A percentile compares a stretch with the other conserved stretches of the same genome.
Conservation (phyloP, 1,284 basidiomycete species). For the Moniliophthora roreri region DNA sequence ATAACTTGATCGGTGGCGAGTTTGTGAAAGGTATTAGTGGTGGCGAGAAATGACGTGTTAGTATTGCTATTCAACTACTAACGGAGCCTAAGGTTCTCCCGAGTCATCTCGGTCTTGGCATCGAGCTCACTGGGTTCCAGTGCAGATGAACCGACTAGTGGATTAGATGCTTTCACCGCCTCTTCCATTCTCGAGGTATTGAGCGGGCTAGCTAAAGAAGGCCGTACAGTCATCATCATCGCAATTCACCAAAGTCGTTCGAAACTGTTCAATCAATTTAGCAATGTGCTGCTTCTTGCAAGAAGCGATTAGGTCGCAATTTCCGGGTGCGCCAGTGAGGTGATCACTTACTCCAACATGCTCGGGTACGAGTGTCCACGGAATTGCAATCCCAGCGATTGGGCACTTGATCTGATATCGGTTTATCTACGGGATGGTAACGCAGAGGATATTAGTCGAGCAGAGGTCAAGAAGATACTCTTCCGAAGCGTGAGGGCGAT, state of each 20-base stretch:
- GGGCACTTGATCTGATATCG: slow-evolving; percentile 14
- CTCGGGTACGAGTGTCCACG: slow-evolving; percentile 13
- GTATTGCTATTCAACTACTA: slow-evolving; percentile 45
- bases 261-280: slow-evolving; percentile 44
- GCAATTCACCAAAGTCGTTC: slow-evolving; percentile 53
- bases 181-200: slow-evolving; percentile 39
- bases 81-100: slow-evolving; percentile 19
- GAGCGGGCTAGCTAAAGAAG: slow-evolving; percentile 44
- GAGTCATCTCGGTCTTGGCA: slow-evolving; percentile 13
- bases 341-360: slow-evolving; percentile 11
- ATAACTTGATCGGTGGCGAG: slow-evolving; percentile 50
- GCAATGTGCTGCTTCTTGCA: slow-evolving; percentile 47
- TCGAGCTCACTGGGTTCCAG: slow-evolving; percentile 7
- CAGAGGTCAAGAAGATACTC: slow-evolving; percentile 11
- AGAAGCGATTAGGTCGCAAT: slow-evolving; percentile 37
- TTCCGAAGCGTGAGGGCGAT: neutral
- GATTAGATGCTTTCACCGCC: slow-evolving; percentile 49
- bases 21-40: slow-evolving; percentile 50
- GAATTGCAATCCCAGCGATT: slow-evolving; percentile 16
- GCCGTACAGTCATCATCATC: slow-evolving; percentile 50
- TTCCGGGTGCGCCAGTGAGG: slow-evolving; percentile 10
- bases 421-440: slow-evolving; percentile 12
- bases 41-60: slow-evolving; percentile 52
- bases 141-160: slow-evolving; percentile 40
- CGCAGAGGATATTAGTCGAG: slow-evolving; percentile 10